Percentiles rank a stretch among this genome's conserved stretches.
These are phyloP conservation scores for Rhizophlyctis rosea DNA, from an alignment of 192 early-diverging fungal genomes.

Conservation along the genomic window DNA sequence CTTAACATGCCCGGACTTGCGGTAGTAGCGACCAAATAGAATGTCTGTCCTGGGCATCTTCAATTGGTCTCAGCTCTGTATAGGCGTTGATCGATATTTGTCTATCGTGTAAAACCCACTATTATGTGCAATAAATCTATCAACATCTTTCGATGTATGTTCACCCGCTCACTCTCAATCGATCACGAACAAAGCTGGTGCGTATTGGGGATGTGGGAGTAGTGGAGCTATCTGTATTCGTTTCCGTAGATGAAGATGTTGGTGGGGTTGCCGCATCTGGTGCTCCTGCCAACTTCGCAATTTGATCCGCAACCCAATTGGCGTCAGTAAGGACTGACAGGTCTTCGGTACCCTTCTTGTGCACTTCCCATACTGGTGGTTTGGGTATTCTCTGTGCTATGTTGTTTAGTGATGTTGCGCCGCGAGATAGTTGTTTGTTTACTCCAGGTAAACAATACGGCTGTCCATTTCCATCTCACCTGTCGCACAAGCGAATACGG, in stretches of 20 bases:
- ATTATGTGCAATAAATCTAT: too few species aligned
- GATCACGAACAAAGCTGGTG: neutral
- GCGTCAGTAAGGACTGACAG: constrained; percentile 29
- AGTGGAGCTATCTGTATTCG: neutral
- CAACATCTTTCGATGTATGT: too few species aligned
- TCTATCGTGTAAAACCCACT: too few species aligned
- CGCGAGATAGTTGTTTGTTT: neutral
- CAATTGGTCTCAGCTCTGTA: too few species aligned
- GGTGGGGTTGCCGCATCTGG: neutral
- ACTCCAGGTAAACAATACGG: neutral
- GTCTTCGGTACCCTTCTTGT: constrained; percentile 18
- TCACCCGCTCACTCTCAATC: neutral
- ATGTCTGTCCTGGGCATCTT: too few species aligned
- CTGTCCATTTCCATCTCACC: too few species aligned
- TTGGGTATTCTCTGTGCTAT: constrained; percentile 34
- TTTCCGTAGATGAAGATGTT: neutral
- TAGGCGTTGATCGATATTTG: too few species aligned
- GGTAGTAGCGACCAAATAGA: too few species aligned
- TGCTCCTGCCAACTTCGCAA: neutral
- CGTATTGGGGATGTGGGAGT: too few species aligned
- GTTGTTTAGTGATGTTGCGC: neutral
- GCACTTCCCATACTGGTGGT: constrained; percentile 18
- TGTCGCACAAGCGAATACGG: constrained; percentile 47
- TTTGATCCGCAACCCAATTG: constrained; percentile 36
- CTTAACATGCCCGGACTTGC: too few species aligned